phyloP scores from a whole-genome alignment of 2,329 filamentous ascomycete species.

The Coniochaeta prunicola region DNA sequence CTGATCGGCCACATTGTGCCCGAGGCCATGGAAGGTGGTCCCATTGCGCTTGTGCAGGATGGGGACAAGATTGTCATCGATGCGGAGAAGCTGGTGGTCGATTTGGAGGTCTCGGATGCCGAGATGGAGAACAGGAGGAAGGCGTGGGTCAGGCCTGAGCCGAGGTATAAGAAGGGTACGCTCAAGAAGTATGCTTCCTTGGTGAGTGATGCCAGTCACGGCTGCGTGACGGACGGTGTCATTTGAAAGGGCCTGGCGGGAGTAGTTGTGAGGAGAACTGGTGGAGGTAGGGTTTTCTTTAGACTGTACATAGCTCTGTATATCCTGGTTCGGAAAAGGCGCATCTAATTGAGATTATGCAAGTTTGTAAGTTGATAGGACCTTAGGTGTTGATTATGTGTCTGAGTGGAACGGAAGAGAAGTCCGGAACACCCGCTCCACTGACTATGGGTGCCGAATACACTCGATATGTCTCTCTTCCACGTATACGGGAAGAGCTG shows the following conservation, averaged over 20 bases:
- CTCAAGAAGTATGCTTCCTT: conserved; percentile 61
- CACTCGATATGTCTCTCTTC: no score
- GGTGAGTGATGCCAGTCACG: conserved; percentile 52
- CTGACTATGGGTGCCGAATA: no score
- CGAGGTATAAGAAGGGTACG: conserved; percentile 55
- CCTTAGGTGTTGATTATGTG: no score
- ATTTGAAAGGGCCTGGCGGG: conserved; percentile 5
- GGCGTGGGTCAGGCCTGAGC: conserved; percentile 55
- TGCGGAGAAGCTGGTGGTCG: conserved; percentile 62
- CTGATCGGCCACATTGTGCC: conserved; percentile 83
- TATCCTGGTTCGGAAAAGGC: conserved; percentile 1
- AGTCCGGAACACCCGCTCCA: no score
- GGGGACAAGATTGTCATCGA: conserved; percentile 79
- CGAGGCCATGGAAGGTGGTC: conserved; percentile 78
- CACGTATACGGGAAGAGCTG: no score
- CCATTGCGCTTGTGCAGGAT: conserved; percentile 74
- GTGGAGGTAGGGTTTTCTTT: background rate
- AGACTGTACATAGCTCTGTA: conserved; percentile 3
- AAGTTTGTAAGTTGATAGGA: no score
- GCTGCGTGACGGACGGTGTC: conserved; percentile 47
- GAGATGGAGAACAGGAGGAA: conserved; percentile 53
- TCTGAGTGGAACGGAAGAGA: no score
- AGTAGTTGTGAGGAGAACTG: background rate
- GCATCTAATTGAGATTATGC: background rate
- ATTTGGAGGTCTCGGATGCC: conserved; percentile 60